Evolutionary conservation across 305 asterid species (phyloP), one percentile per base, ranked within the genome.

Genomic region (Plantago lanceolata): DNA sequence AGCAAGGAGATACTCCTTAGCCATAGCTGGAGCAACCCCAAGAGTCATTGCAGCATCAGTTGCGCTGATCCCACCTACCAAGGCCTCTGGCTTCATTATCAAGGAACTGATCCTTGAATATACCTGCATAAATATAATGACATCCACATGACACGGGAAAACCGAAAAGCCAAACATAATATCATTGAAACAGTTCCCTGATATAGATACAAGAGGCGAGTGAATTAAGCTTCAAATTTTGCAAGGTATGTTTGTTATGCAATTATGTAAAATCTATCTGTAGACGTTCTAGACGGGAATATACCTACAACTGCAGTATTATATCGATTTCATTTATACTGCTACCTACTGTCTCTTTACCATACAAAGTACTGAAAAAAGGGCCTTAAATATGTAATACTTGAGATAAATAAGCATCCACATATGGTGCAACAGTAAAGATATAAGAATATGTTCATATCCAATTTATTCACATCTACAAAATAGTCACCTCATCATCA

Each of bases 21-120:
- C 97, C 88, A 92, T 83, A 63, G 94, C 95, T 54, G 98, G 98
- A 76, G 98, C 94, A 77, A 92, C 87, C 61, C 98, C 98, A 54
- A 92, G 85, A 63, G 95, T 84, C 80, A 73, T 92, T 68, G 98
- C 93, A 67, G 97, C 97, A 79, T 92, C 97, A 80, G 85, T 84
- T 16, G 98, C 87, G 79, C 87, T 83, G 66, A 88, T 71, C 31
- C 98, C 98, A 56, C 59, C 69, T 64, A 55, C 73, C 62, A 92
- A 72, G 60, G 93, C 82, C 48, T 87, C 95, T 40, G 84, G 81
- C 72, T 83, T 82, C 75, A 76, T 78, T 50, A 79, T 84, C 83
- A 89, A 71, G 24, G 95, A 79, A 63, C 82, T 75, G 64, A 92
- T 87, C 77, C 97, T 80, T 28, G 80, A 68, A 80, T 76, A 85